A percentile compares a stretch with the other conserved stretches of the same genome.
Conservation (phyloP, 352 stramenopile species). For the Phytophthora colocasiae region DNA sequence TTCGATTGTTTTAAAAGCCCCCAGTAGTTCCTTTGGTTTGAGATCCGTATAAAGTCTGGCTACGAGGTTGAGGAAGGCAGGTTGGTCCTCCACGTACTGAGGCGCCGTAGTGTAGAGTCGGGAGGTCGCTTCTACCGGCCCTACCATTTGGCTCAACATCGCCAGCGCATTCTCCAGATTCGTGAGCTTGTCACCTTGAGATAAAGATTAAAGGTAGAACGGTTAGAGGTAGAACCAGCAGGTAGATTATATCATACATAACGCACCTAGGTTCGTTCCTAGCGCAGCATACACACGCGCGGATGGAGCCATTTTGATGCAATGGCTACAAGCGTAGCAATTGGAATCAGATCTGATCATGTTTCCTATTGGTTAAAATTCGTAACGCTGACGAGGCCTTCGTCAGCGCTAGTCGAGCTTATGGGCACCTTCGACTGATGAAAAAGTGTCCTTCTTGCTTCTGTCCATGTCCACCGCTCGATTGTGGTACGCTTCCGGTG, state of each 20-base stretch:
- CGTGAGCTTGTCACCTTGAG: slow-evolving; percentile 66
- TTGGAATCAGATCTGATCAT: slow-evolving; percentile 24
- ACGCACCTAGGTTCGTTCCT: slow-evolving; percentile 78
- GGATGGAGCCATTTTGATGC: slow-evolving; percentile 15
- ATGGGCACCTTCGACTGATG: slow-evolving; percentile 8
- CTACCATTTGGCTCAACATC: slow-evolving; percentile 52
- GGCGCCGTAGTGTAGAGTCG: slow-evolving; percentile 93
- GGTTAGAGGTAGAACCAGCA: background rate
- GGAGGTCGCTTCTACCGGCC: slow-evolving; percentile 82
- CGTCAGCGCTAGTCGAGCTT: slow-evolving; percentile 23
- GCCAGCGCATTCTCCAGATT: slow-evolving; percentile 73
- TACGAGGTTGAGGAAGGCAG: slow-evolving; percentile 95
- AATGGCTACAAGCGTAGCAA: background rate
- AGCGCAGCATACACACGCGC: slow-evolving; percentile 66
- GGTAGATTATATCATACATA: background rate
- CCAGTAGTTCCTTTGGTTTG: slow-evolving; percentile 77
- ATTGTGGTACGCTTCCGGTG: slow-evolving; percentile 37
- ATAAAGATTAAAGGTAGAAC: slow-evolving; percentile 1
- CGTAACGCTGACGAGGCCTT: background rate
- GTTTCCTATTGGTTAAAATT: too few species aligned
- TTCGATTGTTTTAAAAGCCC: slow-evolving; percentile 91
- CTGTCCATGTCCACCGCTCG: background rate
- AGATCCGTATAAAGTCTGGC: slow-evolving; percentile 89
- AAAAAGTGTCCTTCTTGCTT: slow-evolving; percentile 6
- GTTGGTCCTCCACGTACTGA: slow-evolving; percentile 96